Base-by-base conservation (phyloP, 495 filamentous ascomycete species). In the Penicillium samsonianum region DNA sequence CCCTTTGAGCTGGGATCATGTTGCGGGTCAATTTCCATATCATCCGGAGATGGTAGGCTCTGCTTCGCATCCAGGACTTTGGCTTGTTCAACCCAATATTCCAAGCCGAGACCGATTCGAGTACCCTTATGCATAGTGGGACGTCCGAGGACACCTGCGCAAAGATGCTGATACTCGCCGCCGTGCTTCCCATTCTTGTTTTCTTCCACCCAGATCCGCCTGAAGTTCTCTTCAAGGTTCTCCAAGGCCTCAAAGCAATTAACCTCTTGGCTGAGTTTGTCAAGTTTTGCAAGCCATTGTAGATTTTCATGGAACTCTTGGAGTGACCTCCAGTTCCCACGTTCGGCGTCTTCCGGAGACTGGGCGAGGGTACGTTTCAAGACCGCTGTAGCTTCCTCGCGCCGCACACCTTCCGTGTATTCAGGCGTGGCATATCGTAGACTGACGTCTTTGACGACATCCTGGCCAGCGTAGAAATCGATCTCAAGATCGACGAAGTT, bases 241-340 rank as follows among this genome's bases (percentile, higher is more conserved):
- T 88, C 88, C 16, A 97, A 79, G 6, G 92, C 94, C 70, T 94
- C 90, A 67, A 92, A 91, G 70, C 94, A 91, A 61, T 92, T 94
- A 10, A 96, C 78, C 20, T 83, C 83, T 31, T 86, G 87, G 69
- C 92, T 93, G 58, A 96, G 78, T 61, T 84, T 87, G 67, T 98
- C 94, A 59, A 95, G 77, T 8, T 77, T 80, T 2, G 89, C 87
- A 41, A 98, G 75, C 59, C 87, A 82, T 64, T 90, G 87, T 44
- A 98, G 74, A 71, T 96, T 97, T 41, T 78, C 81, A 19, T 88
- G 85, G 68, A 98, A 98, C 4, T 75, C 74, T 20, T 84, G 81
- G 22, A 96, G 74, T 28, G 76, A 82, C 57, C 84, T 88, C 73
- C 80, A 82, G 16, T 67, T 60, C 10, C 70, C 76, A 37, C 67